A percentile compares a stretch with the other conserved stretches of the same genome.
Conservation (phyloP, 139 green algal genomes). For the Medakamo hakoo region DNA sequence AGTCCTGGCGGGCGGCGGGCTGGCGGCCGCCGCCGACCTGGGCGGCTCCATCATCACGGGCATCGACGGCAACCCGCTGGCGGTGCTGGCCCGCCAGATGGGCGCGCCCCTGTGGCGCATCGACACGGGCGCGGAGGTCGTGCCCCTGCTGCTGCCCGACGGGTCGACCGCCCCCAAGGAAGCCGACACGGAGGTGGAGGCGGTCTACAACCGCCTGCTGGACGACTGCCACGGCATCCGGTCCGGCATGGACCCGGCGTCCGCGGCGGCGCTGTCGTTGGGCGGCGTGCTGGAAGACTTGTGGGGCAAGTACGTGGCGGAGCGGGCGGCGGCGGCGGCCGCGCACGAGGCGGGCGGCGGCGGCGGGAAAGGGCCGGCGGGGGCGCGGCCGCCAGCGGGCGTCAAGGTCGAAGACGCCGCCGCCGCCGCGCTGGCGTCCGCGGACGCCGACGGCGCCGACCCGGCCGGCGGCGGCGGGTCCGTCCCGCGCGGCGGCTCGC, state of each 20-base stretch:
- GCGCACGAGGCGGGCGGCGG: not conserved
- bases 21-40: constrained; percentile 56
- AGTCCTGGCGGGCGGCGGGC: constrained; percentile 16
- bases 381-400: not conserved
- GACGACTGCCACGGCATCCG: constrained; percentile 29
- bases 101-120: constrained; percentile 61
- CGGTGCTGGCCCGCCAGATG: constrained; percentile 66
- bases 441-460: no score
- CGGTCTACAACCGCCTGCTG: constrained; percentile 59
- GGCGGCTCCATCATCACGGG: constrained; percentile 85
- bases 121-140: constrained; percentile 15
- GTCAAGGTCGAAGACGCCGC: not conserved
- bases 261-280: constrained; percentile 33
- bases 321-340: no score
- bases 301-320: constrained; percentile 11
- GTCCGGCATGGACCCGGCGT: constrained; percentile 17
- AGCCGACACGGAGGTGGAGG: constrained; percentile 18
- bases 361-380: not conserved
- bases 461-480: no score
- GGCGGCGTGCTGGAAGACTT: constrained; percentile 36
- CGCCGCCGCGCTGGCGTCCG: not conserved
- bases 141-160: constrained; percentile 41
- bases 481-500: not conserved
- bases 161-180: constrained; percentile 14
- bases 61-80: constrained; percentile 85